phyloP scores from a whole-genome alignment of 345 rosid species.

The Geranium brycei region DNA sequence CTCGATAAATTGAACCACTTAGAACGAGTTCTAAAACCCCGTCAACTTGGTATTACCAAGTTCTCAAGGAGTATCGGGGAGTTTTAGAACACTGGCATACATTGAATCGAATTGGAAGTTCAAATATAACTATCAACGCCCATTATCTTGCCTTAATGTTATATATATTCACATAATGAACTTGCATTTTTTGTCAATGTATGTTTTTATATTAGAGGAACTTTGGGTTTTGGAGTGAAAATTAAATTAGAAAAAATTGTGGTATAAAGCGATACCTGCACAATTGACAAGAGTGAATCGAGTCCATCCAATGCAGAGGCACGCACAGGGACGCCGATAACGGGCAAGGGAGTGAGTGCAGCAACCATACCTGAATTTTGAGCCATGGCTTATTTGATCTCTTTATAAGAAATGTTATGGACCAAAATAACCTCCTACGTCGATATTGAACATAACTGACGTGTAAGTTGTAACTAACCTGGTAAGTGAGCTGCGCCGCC shows the following conservation, averaged over 20 bases:
- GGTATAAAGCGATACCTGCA: slow-evolving; percentile 40
- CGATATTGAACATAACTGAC: background rate
- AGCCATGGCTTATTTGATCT: background rate
- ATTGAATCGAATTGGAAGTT: no score
- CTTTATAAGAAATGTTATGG: background rate
- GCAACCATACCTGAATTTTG: slow-evolving; percentile 76
- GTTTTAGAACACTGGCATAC: no score
- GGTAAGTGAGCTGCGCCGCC: slow-evolving; percentile 99
- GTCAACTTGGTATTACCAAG: no score
- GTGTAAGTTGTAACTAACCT: slow-evolving; percentile 26
- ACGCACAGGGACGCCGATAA: slow-evolving; percentile 86
- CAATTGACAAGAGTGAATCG: slow-evolving; percentile 88
- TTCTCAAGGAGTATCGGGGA: no score
- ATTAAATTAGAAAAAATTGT: slow-evolving; percentile 1
- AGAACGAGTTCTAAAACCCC: no score
- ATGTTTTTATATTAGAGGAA: no score
- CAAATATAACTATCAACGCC: no score
- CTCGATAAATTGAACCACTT: no score
- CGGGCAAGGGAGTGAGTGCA: slow-evolving; percentile 82
- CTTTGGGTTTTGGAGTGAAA: background rate
- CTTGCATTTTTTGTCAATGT: no score
- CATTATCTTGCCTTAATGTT: no score
- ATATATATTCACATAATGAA: no score
- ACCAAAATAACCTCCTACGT: no score
- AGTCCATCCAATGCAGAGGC: slow-evolving; percentile 75